A percentile compares a stretch with the other conserved stretches of the same genome.
Evolutionary conservation across 306 rosid species (phyloP).

Genomic region (Fragaria nilgerrensis): DNA sequence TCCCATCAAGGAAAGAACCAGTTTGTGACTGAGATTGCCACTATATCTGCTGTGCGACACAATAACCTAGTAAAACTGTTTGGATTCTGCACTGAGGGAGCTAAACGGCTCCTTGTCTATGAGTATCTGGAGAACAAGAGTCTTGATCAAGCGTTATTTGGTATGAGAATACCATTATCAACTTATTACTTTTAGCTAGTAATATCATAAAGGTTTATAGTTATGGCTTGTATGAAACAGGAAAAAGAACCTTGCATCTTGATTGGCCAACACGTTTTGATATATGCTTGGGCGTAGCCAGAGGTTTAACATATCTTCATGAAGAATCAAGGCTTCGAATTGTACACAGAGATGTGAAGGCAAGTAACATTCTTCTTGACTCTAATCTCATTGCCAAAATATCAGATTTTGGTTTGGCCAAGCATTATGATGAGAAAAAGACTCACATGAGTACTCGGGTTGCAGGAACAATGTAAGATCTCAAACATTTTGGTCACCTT

Average conservation of each 20-base stretch:
- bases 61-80: slow-evolving; percentile 72
- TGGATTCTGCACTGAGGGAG: slow-evolving; percentile 78
- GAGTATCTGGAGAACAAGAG: slow-evolving; percentile 83
- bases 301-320: slow-evolving; percentile 73
- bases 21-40: slow-evolving; percentile 79
- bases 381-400: slow-evolving; percentile 61
- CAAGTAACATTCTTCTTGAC: slow-evolving; percentile 77
- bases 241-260: slow-evolving; percentile 15
- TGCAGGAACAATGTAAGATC: slow-evolving; percentile 75
- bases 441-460: slow-evolving; percentile 81
- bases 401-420: slow-evolving; percentile 81
- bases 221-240: slow-evolving; percentile 9
- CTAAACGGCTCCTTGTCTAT: slow-evolving; percentile 66
- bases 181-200: neutral
- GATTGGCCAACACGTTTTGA: slow-evolving; percentile 23
- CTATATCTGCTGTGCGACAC: slow-evolving; percentile 80
- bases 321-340: slow-evolving; percentile 74
- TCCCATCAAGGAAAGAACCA: slow-evolving; percentile 86
- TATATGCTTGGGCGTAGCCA: slow-evolving; percentile 27
- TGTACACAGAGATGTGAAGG: slow-evolving; percentile 83
- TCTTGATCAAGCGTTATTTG: slow-evolving; percentile 85
- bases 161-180: slow-evolving; percentile 35
- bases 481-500: neutral
- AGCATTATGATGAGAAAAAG: slow-evolving; percentile 69
- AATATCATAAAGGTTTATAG: neutral